phyloP scores from a whole-genome alignment of 352 stramenopile genomes.

The Halophytophthora batemanensis region DNA sequence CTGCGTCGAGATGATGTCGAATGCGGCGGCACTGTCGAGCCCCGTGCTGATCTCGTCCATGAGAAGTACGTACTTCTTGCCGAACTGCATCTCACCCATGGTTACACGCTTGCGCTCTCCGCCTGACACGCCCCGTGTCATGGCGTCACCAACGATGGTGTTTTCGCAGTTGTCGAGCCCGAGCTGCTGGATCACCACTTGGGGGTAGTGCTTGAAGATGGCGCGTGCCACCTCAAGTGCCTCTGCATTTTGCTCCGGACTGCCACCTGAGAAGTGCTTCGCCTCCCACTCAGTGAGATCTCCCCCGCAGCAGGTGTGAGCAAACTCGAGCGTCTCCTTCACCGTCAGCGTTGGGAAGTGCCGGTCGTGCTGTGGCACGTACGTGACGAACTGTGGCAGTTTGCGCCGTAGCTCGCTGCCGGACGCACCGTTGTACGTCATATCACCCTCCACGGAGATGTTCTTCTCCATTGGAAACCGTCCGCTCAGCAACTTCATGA shows the following conservation, averaged over 20 bases:
- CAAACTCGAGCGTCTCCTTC: conserved; percentile 55
- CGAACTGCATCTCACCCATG: conserved; percentile 80
- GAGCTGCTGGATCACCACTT: conserved; percentile 45
- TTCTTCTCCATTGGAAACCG: conserved; percentile 33
- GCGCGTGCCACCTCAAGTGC: conserved; percentile 22
- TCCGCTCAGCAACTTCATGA: conserved; percentile 49
- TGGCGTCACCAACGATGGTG: conserved; percentile 61
- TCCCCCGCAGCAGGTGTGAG: conserved; percentile 26
- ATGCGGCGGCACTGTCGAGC: conserved; percentile 61
- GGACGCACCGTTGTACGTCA: conserved; percentile 42
- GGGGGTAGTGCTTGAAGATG: conserved; percentile 29
- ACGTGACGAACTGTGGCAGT: conserved; percentile 38
- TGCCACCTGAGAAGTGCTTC: conserved; percentile 14
- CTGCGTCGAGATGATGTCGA: conserved; percentile 58
- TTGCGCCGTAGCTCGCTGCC: conserved; percentile 3
- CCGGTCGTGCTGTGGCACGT: conserved; percentile 36
- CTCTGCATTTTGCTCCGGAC: conserved; percentile 29
- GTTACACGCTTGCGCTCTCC: conserved; percentile 78
- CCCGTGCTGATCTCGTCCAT: conserved; percentile 82
- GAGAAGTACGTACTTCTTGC: conserved; percentile 70
- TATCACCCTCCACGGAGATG: conserved; percentile 25
- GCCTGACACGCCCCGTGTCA: conserved; percentile 66
- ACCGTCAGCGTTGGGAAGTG: conserved; percentile 44
- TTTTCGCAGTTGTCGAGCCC: conserved; percentile 53
- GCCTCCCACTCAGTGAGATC: conserved; percentile 12